phyloP scores from a whole-genome alignment of 768 basidiomycete species.

The Kwoniella dendrophila region DNA sequence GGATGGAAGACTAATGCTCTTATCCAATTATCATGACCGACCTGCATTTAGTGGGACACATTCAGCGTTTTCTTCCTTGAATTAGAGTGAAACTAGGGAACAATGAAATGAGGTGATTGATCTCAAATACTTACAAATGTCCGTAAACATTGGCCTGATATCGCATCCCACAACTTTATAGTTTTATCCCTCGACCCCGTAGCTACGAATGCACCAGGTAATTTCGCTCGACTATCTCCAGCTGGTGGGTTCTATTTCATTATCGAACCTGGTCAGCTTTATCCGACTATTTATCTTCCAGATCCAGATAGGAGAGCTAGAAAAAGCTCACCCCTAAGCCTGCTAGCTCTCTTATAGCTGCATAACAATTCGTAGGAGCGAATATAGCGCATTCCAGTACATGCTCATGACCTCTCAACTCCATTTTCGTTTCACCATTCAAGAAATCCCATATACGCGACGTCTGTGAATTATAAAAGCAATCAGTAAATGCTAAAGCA shows the following conservation, averaged over 20 bases:
- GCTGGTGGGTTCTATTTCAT: conserved; percentile 58
- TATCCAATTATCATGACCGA: conserved; percentile 80
- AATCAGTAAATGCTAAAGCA: neutral
- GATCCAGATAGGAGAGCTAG: neutral
- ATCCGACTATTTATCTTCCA: neutral
- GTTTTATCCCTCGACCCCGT: conserved; percentile 89
- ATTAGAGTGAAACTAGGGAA: too few species aligned
- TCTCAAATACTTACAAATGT: conserved; percentile 63
- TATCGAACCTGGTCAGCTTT: neutral
- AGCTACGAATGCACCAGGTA: conserved; percentile 64
- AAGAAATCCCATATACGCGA: conserved; percentile 73
- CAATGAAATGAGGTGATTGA: conserved; percentile 1
- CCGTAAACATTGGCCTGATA: conserved; percentile 76
- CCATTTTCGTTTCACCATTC: conserved; percentile 75
- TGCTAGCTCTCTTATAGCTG: conserved; percentile 74
- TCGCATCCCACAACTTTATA: conserved; percentile 86
- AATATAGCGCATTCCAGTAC: conserved; percentile 80
- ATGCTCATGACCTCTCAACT: conserved; percentile 84
- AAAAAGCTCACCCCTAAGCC: conserved; percentile 65
- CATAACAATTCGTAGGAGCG: conserved; percentile 73
- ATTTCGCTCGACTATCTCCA: conserved; percentile 58
- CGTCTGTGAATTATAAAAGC: conserved; percentile 61
- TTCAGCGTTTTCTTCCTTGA: neutral
- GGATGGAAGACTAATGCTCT: conserved; percentile 87
- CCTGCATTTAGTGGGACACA: conserved; percentile 26